Conservation (phyloP, 2,329 filamentous ascomycete species). For the Fusarium nodosum region DNA sequence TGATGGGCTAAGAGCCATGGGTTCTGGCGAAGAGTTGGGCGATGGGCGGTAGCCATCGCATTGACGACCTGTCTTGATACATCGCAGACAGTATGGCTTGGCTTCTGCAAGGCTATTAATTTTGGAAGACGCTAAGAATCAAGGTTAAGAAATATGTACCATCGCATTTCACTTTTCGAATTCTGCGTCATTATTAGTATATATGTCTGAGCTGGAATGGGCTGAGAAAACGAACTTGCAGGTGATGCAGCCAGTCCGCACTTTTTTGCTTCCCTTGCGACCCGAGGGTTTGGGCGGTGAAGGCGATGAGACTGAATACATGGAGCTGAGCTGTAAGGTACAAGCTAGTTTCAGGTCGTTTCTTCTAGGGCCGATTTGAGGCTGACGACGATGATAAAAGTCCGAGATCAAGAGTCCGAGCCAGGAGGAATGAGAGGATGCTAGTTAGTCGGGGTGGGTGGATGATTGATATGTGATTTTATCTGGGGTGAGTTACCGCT, state of each 20-base stretch:
- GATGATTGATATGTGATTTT: conserved; percentile 21
- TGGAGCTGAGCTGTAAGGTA: conserved; percentile 4
- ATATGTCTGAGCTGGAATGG: not conserved
- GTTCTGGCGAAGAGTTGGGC: conserved; percentile 35
- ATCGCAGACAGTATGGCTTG: conserved; percentile 66
- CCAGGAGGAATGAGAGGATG: conserved; percentile 25
- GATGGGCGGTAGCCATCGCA: conserved; percentile 66
- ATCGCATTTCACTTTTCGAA: conserved; percentile 32
- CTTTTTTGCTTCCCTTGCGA: conserved; percentile 61
- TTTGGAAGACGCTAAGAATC: rapidly evolving
- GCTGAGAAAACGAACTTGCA: conserved; percentile 63
- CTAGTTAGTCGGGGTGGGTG: not conserved
- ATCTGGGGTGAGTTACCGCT: conserved; percentile 27
- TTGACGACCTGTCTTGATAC: conserved; percentile 66
- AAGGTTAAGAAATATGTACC: conserved; percentile 1
- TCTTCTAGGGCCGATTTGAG: not conserved
- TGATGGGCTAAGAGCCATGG: conserved; percentile 29
- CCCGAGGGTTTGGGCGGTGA: conserved; percentile 45
- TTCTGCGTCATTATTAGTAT: conserved; percentile 11
- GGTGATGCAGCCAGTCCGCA: conserved; percentile 66
- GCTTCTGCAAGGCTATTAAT: conserved; percentile 54
- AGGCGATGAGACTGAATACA: conserved; percentile 23
- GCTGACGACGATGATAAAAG: not conserved
- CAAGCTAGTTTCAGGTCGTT: not conserved
- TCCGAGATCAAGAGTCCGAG: conserved; percentile 39